These are phyloP conservation scores for Diversispora eburnea DNA, from an alignment of 192 early-diverging fungal species.

Conservation along the genomic window DNA sequence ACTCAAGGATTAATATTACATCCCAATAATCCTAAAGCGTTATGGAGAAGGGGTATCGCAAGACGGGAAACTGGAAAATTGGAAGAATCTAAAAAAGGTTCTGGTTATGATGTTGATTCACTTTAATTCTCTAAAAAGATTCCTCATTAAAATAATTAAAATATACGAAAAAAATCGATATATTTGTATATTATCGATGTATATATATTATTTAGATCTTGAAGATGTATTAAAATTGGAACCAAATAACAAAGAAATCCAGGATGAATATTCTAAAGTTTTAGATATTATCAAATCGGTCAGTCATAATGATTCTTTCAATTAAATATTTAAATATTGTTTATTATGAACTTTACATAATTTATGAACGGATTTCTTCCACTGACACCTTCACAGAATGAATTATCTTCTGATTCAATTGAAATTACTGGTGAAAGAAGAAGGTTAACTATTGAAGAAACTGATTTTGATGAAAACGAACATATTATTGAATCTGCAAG, in stretches of 20 bases:
- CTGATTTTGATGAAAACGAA: slow-evolving; percentile 17
- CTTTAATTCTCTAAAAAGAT: slow-evolving; percentile 12
- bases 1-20: slow-evolving; percentile 56
- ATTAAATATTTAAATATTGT: slow-evolving; percentile 6
- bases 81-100: slow-evolving; percentile 54
- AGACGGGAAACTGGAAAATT: slow-evolving; percentile 47
- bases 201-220: slow-evolving; percentile 55
- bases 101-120: neutral
- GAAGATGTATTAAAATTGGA: slow-evolving; percentile 61
- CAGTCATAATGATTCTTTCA: neutral
- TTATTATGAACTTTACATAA: neutral
- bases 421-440: neutral
- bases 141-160: too few relatives aligned
- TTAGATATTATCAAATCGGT: slow-evolving; percentile 1
- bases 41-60: slow-evolving; percentile 72
- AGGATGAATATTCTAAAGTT: slow-evolving; percentile 58
- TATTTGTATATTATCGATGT: too few relatives aligned
- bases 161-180: too few relatives aligned
- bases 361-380: neutral
- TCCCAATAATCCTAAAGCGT: slow-evolving; percentile 71
- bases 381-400: neutral
- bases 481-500: neutral
- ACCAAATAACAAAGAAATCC: slow-evolving; percentile 60
- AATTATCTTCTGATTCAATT: neutral
- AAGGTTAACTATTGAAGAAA: slow-evolving; percentile 23